Conservation (phyloP, 192 early-diverging fungal genomes). For the Podochytrium sp. region DNA sequence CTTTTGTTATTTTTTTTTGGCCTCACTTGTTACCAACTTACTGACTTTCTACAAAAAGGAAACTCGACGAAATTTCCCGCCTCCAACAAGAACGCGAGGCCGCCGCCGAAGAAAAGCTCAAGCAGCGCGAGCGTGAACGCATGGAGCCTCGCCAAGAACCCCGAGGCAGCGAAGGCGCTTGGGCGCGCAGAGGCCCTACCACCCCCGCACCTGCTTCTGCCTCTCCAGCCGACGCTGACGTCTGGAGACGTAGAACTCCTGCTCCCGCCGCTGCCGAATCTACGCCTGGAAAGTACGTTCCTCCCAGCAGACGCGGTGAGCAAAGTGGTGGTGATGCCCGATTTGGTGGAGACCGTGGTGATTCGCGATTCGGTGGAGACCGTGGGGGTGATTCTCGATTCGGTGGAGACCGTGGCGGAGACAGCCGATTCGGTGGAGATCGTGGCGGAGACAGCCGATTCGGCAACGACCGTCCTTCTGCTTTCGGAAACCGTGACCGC, state of each 20-base stretch:
- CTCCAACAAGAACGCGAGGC: constrained; percentile 34
- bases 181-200: constrained; percentile 9
- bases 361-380: not conserved
- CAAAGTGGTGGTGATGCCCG: not conserved
- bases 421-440: not conserved
- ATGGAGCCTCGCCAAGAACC: constrained; percentile 3
- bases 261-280: not conserved
- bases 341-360: not conserved
- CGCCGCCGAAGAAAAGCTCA: constrained; percentile 29
- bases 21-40: not conserved
- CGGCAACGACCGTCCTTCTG: not conserved
- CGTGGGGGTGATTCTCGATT: not conserved
- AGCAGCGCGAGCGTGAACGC: constrained; percentile 24
- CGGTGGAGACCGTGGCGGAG: not conserved
- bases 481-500: constrained; percentile 4
- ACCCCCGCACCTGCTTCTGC: constrained; percentile 11
- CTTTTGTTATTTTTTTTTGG: constrained; percentile 5
- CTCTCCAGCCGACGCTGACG: not conserved
- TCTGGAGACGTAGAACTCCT: not conserved
- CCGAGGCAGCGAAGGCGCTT: not conserved
- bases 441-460: constrained; percentile 10
- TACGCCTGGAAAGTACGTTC: constrained; percentile 28
- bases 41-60: constrained; percentile 19
- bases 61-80: constrained; percentile 37
- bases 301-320: constrained; percentile 20